Conservation (phyloP, 2,329 filamentous ascomycete genomes). For the Chrysosphaeria jannelii region DNA sequence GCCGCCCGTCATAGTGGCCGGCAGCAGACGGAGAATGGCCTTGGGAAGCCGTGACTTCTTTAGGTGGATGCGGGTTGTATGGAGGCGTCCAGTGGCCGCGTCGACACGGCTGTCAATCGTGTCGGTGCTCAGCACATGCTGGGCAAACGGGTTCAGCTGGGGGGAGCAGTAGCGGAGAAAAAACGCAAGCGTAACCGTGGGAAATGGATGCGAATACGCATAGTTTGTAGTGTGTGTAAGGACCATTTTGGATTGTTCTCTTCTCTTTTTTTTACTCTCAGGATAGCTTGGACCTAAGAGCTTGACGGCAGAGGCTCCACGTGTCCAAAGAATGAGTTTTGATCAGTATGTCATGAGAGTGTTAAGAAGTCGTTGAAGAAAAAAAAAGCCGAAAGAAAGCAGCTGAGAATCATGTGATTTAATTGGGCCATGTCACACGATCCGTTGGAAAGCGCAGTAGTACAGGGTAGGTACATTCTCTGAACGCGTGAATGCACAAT, state of each 20-base stretch:
- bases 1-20: conserved; percentile 35
- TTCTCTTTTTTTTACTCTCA: no score
- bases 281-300: conserved; percentile 2
- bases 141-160: conserved; percentile 45
- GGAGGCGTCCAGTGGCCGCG: conserved; percentile 38
- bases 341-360: neutral
- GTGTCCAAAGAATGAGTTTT: conserved; percentile 1
- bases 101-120: conserved; percentile 50
- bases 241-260: conserved; percentile 26
- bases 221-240: conserved; percentile 35
- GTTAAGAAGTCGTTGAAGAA: conserved; percentile 1
- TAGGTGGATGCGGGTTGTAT: conserved; percentile 52
- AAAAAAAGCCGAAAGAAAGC: neutral
- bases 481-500: no score
- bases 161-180: conserved; percentile 58
- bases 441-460: no score
- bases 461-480: no score
- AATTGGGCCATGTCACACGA: no score
- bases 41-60: conserved; percentile 54
- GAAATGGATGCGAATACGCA: conserved; percentile 53
- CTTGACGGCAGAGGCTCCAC: conserved; percentile 4
- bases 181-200: conserved; percentile 64
- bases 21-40: conserved; percentile 46
- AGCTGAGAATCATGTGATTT: no score
- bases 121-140: conserved; percentile 58